A percentile compares a stretch with the other conserved stretches of the same genome.
These are phyloP conservation scores for Sugiyamaella grinbergsii DNA, from an alignment of 1,139 yeast genomes.

Conservation along the genomic window DNA sequence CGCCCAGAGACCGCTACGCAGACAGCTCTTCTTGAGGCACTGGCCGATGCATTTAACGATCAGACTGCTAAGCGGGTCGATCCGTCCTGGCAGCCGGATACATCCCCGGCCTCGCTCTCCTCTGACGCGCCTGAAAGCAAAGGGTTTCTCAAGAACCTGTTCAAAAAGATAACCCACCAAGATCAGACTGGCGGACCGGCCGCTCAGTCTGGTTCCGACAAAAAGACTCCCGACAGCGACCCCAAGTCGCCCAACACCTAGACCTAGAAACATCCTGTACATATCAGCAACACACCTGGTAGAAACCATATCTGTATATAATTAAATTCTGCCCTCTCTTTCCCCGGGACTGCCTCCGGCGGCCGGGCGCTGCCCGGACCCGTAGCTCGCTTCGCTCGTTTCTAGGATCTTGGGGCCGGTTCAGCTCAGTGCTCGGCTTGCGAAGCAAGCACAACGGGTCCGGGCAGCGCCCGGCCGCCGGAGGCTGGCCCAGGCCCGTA, in stretches of 20 bases:
- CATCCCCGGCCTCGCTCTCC: conserved; percentile 1
- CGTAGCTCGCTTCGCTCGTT: not conserved
- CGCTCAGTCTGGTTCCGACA: not conserved
- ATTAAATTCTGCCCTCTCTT: not conserved
- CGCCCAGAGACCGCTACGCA: conserved; percentile 85
- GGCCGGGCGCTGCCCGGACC: not conserved
- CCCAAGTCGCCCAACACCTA: not conserved
- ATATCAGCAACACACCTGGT: not conserved
- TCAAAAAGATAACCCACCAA: conserved; percentile 36
- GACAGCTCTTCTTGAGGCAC: conserved; percentile 87
- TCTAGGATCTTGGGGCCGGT: not conserved
- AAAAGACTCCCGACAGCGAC: not conserved
- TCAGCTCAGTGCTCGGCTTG: not conserved
- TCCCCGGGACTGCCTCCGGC: conserved; percentile 1
- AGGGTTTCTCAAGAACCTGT: conserved; percentile 37
- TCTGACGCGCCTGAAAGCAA: conserved; percentile 19
- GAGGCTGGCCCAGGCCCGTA: conserved; percentile 1
- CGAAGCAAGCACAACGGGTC: no score
- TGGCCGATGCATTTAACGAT: conserved; percentile 89
- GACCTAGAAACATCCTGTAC: no score
- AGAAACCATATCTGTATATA: not conserved
- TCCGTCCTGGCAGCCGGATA: conserved; percentile 38
- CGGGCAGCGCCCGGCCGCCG: no score
- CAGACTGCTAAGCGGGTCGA: conserved; percentile 70
- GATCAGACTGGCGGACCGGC: conserved; percentile 21